phyloP scores from a whole-genome alignment of 2,329 filamentous ascomycete genomes.

The Exophiala sideris region DNA sequence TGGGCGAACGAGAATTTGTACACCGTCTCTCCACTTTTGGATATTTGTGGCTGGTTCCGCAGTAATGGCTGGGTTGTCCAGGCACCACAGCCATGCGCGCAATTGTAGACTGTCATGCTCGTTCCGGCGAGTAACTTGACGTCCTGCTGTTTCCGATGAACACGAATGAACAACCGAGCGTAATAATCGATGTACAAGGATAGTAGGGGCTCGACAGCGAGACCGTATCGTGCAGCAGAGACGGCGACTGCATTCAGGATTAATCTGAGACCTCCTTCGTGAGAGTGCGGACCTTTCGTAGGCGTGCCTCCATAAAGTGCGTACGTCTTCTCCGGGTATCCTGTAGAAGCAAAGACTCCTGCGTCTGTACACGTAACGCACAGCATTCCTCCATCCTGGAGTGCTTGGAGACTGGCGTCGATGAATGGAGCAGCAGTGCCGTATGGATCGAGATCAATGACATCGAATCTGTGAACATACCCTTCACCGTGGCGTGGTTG shows the following conservation, averaged over 20 bases:
- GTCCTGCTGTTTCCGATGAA: slow-evolving; percentile 73
- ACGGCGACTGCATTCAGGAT: slow-evolving; percentile 79
- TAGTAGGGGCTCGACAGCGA: slow-evolving; percentile 84
- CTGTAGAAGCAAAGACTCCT: slow-evolving; percentile 88
- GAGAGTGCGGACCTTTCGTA: slow-evolving; percentile 77
- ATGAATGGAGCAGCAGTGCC: slow-evolving; percentile 90
- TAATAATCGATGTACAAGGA: slow-evolving; percentile 97
- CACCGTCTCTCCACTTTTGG: slow-evolving; percentile 68
- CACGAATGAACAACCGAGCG: slow-evolving; percentile 78
- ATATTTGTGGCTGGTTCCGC: slow-evolving; percentile 61
- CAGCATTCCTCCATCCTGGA: slow-evolving; percentile 83
- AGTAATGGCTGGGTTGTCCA: slow-evolving; percentile 81
- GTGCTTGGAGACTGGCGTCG: slow-evolving; percentile 81
- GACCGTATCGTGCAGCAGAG: slow-evolving; percentile 77
- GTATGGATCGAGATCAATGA: slow-evolving; percentile 95
- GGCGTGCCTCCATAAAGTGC: slow-evolving; percentile 90
- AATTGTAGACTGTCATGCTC: slow-evolving; percentile 90
- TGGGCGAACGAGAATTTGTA: slow-evolving; percentile 76
- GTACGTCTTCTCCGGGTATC: slow-evolving; percentile 91
- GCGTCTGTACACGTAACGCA: slow-evolving; percentile 97
- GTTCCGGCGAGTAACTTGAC: slow-evolving; percentile 90
- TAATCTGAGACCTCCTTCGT: slow-evolving; percentile 84
- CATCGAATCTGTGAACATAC: slow-evolving; percentile 67
- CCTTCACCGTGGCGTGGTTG: slow-evolving; percentile 35
- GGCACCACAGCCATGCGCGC: slow-evolving; percentile 84